A percentile compares a stretch with the other conserved stretches of the same genome.
These are phyloP conservation scores for Diospyros kaki DNA, from an alignment of 148 eudicot genomes.

Conservation along the genomic window DNA sequence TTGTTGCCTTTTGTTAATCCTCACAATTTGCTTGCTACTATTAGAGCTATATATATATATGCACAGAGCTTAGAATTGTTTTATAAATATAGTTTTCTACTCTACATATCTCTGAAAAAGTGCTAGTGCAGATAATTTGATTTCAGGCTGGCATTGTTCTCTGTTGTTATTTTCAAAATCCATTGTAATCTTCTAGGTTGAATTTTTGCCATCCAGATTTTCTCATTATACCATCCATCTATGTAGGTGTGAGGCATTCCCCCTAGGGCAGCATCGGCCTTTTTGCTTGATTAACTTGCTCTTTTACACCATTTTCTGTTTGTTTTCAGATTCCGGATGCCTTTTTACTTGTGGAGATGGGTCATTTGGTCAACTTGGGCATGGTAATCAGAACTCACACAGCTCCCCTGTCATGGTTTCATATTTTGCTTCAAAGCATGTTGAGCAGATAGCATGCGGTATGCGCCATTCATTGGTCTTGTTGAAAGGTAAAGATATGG, in stretches of 20 bases:
- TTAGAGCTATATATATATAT: neutral
- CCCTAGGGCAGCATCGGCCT: too few species aligned
- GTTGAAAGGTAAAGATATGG: conserved; percentile 45
- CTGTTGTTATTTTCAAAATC: neutral
- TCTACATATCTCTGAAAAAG: neutral
- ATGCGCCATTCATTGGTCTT: conserved; percentile 88
- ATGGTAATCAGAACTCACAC: conserved; percentile 59
- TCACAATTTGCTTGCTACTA: neutral
- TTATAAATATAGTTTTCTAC: neutral
- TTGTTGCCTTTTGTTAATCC: neutral
- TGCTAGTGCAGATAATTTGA: neutral
- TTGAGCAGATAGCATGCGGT: conserved; percentile 77
- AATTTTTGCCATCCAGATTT: neutral
- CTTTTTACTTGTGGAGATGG: conserved; percentile 96
- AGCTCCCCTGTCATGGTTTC: conserved; percentile 47
- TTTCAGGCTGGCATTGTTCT: neutral
- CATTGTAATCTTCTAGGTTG: neutral
- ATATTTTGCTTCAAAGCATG: conserved; percentile 52
- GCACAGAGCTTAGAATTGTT: neutral
- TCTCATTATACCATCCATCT: neutral
- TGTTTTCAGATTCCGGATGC: conserved; percentile 53
- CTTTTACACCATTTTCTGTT: conserved; percentile 9
- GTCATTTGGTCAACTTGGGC: conserved; percentile 97
- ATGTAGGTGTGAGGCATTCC: neutral
- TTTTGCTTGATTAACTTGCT: neutral